Base-by-base conservation (phyloP, 2,329 filamentous ascomycete species). In the Tolypocladium endophyticum region DNA sequence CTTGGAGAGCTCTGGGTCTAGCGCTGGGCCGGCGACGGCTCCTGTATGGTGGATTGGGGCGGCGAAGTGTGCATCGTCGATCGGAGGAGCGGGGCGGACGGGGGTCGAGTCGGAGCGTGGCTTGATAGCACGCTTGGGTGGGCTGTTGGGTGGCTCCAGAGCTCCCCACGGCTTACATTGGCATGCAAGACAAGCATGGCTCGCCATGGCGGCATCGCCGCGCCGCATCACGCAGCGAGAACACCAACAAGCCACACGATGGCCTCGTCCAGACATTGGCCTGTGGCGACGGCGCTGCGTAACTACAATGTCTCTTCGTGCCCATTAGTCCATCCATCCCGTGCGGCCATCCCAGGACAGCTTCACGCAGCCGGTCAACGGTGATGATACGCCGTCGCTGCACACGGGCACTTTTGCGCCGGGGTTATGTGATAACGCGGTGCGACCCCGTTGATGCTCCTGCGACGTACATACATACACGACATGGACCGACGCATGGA, bases 1-100 rank as follows among this genome's bases (percentile, higher is more conserved):
- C 54, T 52, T 52, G 54, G 25, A 3, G 53, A 55, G n/a, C n/a
- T 41, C 53, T 55, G 53, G 53, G n/a, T 30, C 16, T 56, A 56
- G 54, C 54, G 54, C 35, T 41, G 30, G 43, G 16, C 43, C 3
- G 54, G 43, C 43, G 9, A 25, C 38, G 54, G 47, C 47, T 50
- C 25, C 47, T 50, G 47, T 12, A 62, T 64, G 62, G 57, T 41
- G 36, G 57, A 36, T 38, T 38, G 8, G 16, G 23, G 11, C 28
- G 14, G 20, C 20, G 30, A 16, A 14, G 45, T 11, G 20, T 3
- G 23, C 39, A 55, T 55, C 53, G 54, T 55, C 36, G 54, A 56
- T 55, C 53, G 35, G 16, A 12, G 23, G 20, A 25, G 53, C 36
- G 53, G 53, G 36, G 47, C 28, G 47, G 8, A 25, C 47, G 47